Base-by-base conservation (phyloP, 192 early-diverging fungal species). In the Coemansia sp. region DNA sequence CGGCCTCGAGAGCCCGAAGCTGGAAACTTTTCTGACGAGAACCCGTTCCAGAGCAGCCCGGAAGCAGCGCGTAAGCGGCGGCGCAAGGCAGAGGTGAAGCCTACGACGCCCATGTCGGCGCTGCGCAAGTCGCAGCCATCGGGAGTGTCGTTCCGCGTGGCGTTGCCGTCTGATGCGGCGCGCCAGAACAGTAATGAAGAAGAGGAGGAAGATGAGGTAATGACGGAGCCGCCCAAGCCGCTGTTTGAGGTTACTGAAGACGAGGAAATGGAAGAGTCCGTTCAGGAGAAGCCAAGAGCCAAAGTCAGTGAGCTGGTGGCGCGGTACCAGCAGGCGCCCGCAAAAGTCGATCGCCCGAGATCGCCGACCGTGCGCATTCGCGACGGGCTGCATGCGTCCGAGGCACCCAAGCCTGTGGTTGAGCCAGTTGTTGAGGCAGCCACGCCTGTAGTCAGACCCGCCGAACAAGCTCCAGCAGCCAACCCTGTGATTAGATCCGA, bases 31-130 rank as follows among this genome's bases (percentile, higher is more conserved):
- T 82, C 79, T 0, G 71, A 76, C 62, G 73, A 82, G 14, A 82
- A 82, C 21, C 79, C 79, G 60, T 82, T 82, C 61, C 79, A 82
- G 58, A 72, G 78, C 68, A 75, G 73, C 52, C 78, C 72, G n/a
- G 72, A 68, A 19, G 62, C 66, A 0, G 45, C 73, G 0, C 68
- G 73, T 50, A 81, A 75, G 59, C 58, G 73, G 31, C 65, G 66
- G 16, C 72, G 73, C 59, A 75, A 61, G 25, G 59, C 64, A 0
- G 57, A 59, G 25, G 61, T 14, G 19, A 37, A 51, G 22, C 62
- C 62, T 10, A 29, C 62, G 0, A 80, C 77, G 45, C 77, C 77
- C 2, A 59, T 80, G 77, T 60, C 62, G 7, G 72, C 71, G 17
- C 54, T 80, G 58, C 77, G 77, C 77, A 74, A 80, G 59, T 80